These are phyloP conservation scores for Hemisphaericaspora nanyangensis DNA, from an alignment of 805 yeast genomes.

Conservation along the genomic window DNA sequence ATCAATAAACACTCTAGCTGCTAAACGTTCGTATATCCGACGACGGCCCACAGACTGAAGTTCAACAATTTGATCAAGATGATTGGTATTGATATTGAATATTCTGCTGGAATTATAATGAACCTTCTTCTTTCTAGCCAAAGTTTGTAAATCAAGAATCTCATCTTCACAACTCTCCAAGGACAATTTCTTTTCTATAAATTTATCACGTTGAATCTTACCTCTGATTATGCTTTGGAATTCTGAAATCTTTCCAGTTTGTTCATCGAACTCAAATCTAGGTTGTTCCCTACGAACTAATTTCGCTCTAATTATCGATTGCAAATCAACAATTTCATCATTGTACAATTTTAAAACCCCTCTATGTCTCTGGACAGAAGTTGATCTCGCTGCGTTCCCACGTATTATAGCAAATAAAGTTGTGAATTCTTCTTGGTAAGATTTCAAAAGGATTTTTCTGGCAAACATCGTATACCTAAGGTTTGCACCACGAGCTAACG, in stretches of 20 bases:
- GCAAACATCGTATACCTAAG: slow-evolving; percentile 63
- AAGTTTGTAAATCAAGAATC: slow-evolving; percentile 38
- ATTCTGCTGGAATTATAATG: slow-evolving; percentile 18
- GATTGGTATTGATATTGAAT: slow-evolving; percentile 16
- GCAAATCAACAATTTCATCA: slow-evolving; percentile 34
- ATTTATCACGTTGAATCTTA: slow-evolving; percentile 20
- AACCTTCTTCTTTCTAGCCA: slow-evolving; percentile 20
- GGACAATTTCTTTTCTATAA: slow-evolving; percentile 8
- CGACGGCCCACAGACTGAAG: slow-evolving; percentile 32
- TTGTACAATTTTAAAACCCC: slow-evolving; percentile 27
- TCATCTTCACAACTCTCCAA: slow-evolving; percentile 11
- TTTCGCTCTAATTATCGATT: slow-evolving; percentile 33
- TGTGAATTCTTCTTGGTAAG: slow-evolving; percentile 50
- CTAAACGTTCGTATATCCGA: slow-evolving; percentile 15
- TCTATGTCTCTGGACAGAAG: slow-evolving; percentile 31
- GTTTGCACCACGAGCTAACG: slow-evolving; percentile 66
- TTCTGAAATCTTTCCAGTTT: slow-evolving; percentile 18
- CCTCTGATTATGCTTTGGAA: slow-evolving; percentile 48
- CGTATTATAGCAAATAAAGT: slow-evolving; percentile 49
- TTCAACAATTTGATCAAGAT: slow-evolving; percentile 17
- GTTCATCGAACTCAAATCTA: slow-evolving; percentile 9
- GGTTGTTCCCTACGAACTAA: slow-evolving; percentile 9
- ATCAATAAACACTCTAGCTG: slow-evolving; percentile 16
- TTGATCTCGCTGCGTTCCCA: slow-evolving; percentile 39
- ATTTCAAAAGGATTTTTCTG: slow-evolving; percentile 55